phyloP scores from a whole-genome alignment of 495 filamentous ascomycete species.

The Amphirosellinia nigrospora region DNA sequence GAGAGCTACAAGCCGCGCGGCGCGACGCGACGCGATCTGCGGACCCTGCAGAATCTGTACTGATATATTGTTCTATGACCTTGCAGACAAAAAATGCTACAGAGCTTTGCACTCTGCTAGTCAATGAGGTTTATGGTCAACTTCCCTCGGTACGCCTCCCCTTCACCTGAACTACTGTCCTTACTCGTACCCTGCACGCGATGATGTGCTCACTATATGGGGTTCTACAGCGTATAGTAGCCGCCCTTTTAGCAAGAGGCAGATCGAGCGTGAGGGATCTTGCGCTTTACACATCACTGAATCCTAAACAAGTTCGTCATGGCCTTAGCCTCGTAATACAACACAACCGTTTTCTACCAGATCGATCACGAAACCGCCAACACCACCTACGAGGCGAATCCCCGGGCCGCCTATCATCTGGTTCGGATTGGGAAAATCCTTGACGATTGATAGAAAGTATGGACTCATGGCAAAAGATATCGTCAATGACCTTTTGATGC shows the following conservation, averaged over 20 bases:
- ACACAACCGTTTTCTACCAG: conserved; percentile 78
- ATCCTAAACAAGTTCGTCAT: conserved; percentile 71
- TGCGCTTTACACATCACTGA: conserved; percentile 68
- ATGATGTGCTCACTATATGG: conserved; percentile 28
- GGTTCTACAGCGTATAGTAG: conserved; percentile 70
- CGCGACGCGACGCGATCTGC: conserved; percentile 2
- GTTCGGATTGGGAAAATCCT: conserved; percentile 83
- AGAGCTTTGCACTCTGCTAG: conserved; percentile 88
- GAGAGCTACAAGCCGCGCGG: background rate
- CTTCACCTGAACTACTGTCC: background rate
- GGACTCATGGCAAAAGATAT: conserved; percentile 73
- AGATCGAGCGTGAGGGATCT: conserved; percentile 74
- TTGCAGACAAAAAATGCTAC: conserved; percentile 63
- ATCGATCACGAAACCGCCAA: conserved; percentile 64
- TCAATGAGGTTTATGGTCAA: conserved; percentile 87
- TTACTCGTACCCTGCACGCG: background rate
- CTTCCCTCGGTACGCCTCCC: conserved; percentile 77
- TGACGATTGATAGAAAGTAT: conserved; percentile 69
- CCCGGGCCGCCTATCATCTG: conserved; percentile 75
- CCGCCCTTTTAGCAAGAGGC: conserved; percentile 76
- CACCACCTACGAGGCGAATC: conserved; percentile 82
- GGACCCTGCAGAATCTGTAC: background rate
- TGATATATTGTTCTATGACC: conserved; percentile 4
- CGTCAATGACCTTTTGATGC: conserved; percentile 72
- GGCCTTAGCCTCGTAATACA: conserved; percentile 85